phyloP scores from a whole-genome alignment of 108 stramenopile genomes.

The Stephanodiscus triporus region DNA sequence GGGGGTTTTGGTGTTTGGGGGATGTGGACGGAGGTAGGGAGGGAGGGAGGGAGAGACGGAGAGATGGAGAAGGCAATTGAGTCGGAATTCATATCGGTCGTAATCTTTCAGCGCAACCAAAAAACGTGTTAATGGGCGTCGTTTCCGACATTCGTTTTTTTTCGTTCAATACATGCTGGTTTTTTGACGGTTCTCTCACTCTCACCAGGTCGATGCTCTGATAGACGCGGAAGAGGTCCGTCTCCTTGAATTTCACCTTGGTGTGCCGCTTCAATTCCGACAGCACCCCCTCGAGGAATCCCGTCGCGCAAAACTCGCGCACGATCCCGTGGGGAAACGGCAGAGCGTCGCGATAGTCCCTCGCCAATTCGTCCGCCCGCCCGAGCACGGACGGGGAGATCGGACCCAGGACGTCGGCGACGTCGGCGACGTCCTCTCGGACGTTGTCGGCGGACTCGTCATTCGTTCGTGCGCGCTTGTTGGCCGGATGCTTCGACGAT shows the following conservation, averaged over 20 bases:
- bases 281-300: slow-evolving; percentile 69
- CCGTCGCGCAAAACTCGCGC: slow-evolving; percentile 54
- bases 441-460: background rate
- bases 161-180: too few species aligned
- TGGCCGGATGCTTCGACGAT: background rate
- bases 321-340: slow-evolving; percentile 79
- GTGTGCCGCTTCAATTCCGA: slow-evolving; percentile 86
- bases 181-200: too few species aligned
- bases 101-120: too few species aligned
- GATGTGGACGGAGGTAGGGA: slow-evolving; percentile 1
- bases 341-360: slow-evolving; percentile 43
- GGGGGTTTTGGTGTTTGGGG: slow-evolving; percentile 13
- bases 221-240: slow-evolving; percentile 94
- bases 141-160: too few species aligned
- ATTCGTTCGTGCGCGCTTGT: slow-evolving; percentile 4
- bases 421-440: background rate
- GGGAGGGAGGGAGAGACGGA: background rate
- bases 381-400: slow-evolving; percentile 36
- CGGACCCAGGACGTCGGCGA: slow-evolving; percentile 30
- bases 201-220: slow-evolving; percentile 88
- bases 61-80: too few species aligned
- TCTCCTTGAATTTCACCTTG: slow-evolving; percentile 96
- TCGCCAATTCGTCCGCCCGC: slow-evolving; percentile 22
- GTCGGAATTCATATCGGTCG: too few species aligned
- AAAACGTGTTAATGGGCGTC: too few species aligned